phyloP scores from a whole-genome alignment of 108 stramenopile genomes.

The Fragilariopsis cylindrus region DNA sequence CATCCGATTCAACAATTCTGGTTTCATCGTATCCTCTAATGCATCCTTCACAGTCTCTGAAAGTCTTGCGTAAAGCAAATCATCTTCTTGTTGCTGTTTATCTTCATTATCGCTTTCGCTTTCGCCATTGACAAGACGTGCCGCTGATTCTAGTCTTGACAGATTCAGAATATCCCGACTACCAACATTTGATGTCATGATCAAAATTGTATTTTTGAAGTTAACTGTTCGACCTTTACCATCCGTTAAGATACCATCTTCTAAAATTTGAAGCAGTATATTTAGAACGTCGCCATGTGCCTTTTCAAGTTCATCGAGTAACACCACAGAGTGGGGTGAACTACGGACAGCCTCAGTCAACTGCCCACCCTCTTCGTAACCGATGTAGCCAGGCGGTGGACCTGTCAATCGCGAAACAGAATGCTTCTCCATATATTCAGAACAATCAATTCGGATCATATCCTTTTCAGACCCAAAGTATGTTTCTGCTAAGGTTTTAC shows the following conservation, averaged over 20 bases:
- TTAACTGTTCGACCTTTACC: constrained; percentile 95
- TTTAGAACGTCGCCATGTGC: constrained; percentile 96
- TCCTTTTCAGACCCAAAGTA: constrained; percentile 88
- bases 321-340: constrained; percentile 75
- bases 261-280: constrained; percentile 93
- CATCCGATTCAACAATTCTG: constrained; percentile 98
- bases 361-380: constrained; percentile 96
- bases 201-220: constrained; percentile 93
- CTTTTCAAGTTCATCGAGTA: constrained; percentile 97
- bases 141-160: constrained; percentile 16
- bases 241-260: constrained; percentile 97
- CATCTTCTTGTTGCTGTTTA: constrained; percentile 19
- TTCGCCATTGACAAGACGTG: constrained; percentile 8
- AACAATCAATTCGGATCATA: constrained; percentile 95
- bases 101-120: constrained; percentile 5
- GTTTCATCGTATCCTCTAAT: constrained; percentile 87
- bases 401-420: constrained; percentile 89
- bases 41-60: constrained; percentile 89
- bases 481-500: constrained; percentile 87
- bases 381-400: constrained; percentile 91
- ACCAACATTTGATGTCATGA: constrained; percentile 97
- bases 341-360: constrained; percentile 94
- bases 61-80: constrained; percentile 63
- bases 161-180: constrained; percentile 82
- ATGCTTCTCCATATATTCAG: constrained; percentile 92